These are phyloP conservation scores for Solioccasus polychromus DNA, from an alignment of 768 basidiomycete species.

Conservation along the genomic window DNA sequence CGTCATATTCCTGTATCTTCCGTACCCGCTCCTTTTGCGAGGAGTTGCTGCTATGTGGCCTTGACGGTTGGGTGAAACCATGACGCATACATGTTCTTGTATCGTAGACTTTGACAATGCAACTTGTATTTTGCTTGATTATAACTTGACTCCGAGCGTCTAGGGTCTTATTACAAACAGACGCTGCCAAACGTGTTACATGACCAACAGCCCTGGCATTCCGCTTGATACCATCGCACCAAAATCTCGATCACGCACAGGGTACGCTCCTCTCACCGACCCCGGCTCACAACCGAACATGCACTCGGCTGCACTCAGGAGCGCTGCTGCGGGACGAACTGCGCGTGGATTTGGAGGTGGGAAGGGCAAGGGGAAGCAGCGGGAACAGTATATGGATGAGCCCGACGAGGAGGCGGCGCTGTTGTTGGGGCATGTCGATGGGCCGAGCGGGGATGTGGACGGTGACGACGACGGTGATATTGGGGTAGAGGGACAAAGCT, in stretches of 20 bases:
- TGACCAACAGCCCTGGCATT: slow-evolving; percentile 57
- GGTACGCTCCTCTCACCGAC: slow-evolving; percentile 43
- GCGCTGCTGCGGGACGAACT: slow-evolving; percentile 32
- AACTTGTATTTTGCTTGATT: no score
- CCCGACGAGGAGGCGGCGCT: slow-evolving; percentile 61
- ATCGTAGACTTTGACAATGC: no score
- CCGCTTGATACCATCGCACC: slow-evolving; percentile 61
- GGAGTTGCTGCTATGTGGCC: slow-evolving; percentile 51
- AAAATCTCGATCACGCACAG: slow-evolving; percentile 41
- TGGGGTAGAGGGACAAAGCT: slow-evolving; percentile 29
- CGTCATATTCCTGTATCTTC: slow-evolving; percentile 84
- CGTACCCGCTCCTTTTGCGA: slow-evolving; percentile 49
- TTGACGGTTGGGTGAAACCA: slow-evolving; percentile 85
- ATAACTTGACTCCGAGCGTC: no score
- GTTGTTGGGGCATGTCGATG: slow-evolving; percentile 36
- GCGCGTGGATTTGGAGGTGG: slow-evolving; percentile 13
- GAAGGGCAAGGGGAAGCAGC: slow-evolving; percentile 42
- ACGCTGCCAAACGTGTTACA: slow-evolving; percentile 12
- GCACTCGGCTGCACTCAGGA: slow-evolving; percentile 31
- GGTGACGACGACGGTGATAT: slow-evolving; percentile 40
- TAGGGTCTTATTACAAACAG: slow-evolving; percentile 2
- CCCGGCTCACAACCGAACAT: slow-evolving; percentile 26
- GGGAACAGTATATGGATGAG: slow-evolving; percentile 59
- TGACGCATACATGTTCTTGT: slow-evolving; percentile 78
- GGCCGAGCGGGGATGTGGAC: slow-evolving; percentile 31